Percentiles rank a stretch among this genome's conserved stretches.
These are phyloP conservation scores for Terfezia boudieri DNA, from an alignment of 495 filamentous ascomycete species.

Conservation along the genomic window DNA sequence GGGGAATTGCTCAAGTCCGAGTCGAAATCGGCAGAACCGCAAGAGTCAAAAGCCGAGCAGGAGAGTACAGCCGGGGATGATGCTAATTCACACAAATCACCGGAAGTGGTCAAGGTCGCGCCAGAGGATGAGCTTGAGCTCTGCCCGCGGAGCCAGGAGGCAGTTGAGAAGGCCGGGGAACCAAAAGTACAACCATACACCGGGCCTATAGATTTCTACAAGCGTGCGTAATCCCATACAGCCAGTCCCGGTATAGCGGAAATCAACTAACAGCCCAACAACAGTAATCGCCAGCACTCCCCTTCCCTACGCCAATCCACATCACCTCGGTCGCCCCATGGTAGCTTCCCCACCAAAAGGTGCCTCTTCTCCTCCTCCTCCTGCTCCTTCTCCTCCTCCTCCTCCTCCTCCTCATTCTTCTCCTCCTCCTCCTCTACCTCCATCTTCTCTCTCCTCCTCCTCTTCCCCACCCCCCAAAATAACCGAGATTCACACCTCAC, in stretches of 20 bases:
- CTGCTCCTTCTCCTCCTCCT: neutral
- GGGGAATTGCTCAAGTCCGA: no score
- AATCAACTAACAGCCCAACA: neutral
- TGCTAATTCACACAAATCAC: neutral
- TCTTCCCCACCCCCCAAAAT: neutral
- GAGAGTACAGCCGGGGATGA: conserved; percentile 6
- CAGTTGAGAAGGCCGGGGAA: no score
- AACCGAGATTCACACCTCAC: neutral
- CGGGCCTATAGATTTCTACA: neutral
- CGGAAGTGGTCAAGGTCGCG: no score
- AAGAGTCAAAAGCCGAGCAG: neutral
- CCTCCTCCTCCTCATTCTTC: neutral
- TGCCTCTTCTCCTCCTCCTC: neutral
- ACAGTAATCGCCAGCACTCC: no score
- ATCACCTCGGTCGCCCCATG: neutral
- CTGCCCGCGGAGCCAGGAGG: no score
- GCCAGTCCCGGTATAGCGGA: neutral
- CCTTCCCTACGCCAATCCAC: no score
- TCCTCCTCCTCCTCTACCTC: neutral
- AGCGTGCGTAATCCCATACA: neutral
- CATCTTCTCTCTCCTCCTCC: neutral
- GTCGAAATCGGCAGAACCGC: conserved; percentile 1
- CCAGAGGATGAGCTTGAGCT: no score
- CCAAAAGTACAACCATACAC: no score
- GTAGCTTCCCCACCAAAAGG: neutral